phyloP scores from a whole-genome alignment of 805 yeast species.

The Cyberlindnera xishuangbannaensis region DNA sequence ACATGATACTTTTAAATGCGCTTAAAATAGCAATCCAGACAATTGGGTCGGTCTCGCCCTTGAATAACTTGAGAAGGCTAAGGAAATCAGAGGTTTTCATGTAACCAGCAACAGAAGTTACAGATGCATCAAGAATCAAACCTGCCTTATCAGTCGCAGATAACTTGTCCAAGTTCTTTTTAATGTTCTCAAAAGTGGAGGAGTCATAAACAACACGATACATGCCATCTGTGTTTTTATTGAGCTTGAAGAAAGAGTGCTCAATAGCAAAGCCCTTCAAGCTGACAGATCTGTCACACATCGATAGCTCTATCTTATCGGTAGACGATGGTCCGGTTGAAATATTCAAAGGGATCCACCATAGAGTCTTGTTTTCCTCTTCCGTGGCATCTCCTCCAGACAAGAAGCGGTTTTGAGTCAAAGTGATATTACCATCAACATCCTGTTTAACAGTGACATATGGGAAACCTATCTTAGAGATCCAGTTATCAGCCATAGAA shows the following conservation, averaged over 20 bases:
- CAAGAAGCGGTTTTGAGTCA: conserved; percentile 69
- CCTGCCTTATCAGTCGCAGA: conserved; percentile 73
- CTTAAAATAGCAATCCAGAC: conserved; percentile 58
- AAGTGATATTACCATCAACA: conserved; percentile 38
- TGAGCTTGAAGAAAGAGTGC: conserved; percentile 53
- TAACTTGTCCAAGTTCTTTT: conserved; percentile 47
- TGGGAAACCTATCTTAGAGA: conserved; percentile 74
- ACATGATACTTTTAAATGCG: conserved; percentile 38
- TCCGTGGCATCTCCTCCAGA: conserved; percentile 69
- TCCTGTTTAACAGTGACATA: conserved; percentile 54
- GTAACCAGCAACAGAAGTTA: conserved; percentile 64
- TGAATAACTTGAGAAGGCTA: conserved; percentile 51
- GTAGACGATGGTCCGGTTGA: conserved; percentile 41
- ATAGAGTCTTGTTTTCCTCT: conserved; percentile 61
- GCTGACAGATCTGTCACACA: conserved; percentile 41
- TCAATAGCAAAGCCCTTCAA: conserved; percentile 34
- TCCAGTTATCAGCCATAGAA: conserved; percentile 69
- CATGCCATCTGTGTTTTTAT: conserved; percentile 68
- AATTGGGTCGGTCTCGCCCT: conserved; percentile 51
- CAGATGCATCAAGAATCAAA: conserved; percentile 64
- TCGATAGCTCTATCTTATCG: conserved; percentile 50
- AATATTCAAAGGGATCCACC: conserved; percentile 52
- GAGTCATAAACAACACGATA: conserved; percentile 67
- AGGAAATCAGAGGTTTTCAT: conserved; percentile 56
- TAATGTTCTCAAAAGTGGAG: conserved; percentile 57